Evolutionary conservation across 1,284 basidiomycete species (phyloP).

Genomic region (Ceratobasidium sp.): DNA sequence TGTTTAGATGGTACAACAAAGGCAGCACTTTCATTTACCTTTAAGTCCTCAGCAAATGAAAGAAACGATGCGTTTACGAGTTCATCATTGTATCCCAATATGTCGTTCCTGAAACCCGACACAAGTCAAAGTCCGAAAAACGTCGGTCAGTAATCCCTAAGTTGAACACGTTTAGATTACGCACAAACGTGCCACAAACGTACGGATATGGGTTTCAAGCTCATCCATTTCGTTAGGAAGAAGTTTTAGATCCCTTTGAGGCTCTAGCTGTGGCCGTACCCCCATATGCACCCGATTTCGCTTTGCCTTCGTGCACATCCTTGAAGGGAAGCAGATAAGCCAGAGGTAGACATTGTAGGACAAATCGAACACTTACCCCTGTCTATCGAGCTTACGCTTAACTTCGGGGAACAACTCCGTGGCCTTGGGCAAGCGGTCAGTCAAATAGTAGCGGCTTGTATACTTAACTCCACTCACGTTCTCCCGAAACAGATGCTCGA

Average conservation of each 20-base stretch:
- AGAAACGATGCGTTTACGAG: constrained; percentile 69
- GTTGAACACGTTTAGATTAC: not conserved
- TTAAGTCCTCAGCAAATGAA: constrained; percentile 69
- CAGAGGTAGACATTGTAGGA: no score
- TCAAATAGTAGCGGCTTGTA: no score
- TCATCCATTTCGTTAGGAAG: constrained; percentile 14
- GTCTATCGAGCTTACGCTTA: no score
- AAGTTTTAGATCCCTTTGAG: not conserved
- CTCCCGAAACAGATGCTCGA: constrained; percentile 41
- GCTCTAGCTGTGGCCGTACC: constrained; percentile 24
- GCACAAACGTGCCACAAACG: constrained; percentile 28
- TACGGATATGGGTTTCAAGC: not conserved
- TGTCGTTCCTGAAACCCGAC: constrained; percentile 27
- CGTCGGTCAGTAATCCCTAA: not conserved
- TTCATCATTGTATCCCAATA: constrained; percentile 56
- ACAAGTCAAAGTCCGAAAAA: no score
- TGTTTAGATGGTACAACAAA: no score
- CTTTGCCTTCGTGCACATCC: not conserved
- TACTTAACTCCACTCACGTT: constrained; percentile 29
- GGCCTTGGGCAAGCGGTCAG: no score
- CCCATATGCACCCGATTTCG: constrained; percentile 20
- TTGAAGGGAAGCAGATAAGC: no score
- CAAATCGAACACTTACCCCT: no score
- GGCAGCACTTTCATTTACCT: constrained; percentile 41
- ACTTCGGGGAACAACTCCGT: no score